A percentile compares a stretch with the other conserved stretches of the same genome.
These are phyloP conservation scores for Rubia balearica DNA, from an alignment of 305 asterid species.

Conservation along the genomic window DNA sequence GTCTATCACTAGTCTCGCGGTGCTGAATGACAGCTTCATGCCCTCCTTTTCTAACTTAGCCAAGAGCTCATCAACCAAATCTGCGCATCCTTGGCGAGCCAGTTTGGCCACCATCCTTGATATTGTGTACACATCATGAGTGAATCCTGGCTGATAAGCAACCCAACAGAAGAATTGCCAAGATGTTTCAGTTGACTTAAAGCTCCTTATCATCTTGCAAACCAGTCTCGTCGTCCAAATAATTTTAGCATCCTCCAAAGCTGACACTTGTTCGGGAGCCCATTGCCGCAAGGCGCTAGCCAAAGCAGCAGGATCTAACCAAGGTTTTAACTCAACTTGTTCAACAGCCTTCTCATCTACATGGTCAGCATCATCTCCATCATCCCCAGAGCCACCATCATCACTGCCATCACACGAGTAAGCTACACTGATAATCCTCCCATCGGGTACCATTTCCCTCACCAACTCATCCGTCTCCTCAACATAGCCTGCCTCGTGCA, in stretches of 20 bases:
- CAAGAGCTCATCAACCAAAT: conserved; percentile 65
- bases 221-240: conserved; percentile 77
- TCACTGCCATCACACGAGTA: conserved; percentile 38
- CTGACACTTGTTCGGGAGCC: conserved; percentile 62
- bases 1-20: conserved; percentile 63
- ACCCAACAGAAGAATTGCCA: conserved; percentile 93
- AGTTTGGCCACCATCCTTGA: conserved; percentile 75
- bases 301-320: conserved; percentile 88
- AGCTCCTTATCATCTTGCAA: conserved; percentile 71
- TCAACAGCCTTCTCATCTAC: conserved; percentile 22
- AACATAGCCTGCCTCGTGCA: conserved; percentile 61
- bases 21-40: conserved; percentile 61
- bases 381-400: conserved; percentile 4
- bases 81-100: conserved; percentile 59
- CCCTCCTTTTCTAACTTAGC: conserved; percentile 57
- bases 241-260: conserved; percentile 53
- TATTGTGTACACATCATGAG: conserved; percentile 73
- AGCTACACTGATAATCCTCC: conserved; percentile 50
- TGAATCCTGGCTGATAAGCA: conserved; percentile 64
- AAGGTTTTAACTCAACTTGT: conserved; percentile 60
- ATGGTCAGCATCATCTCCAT: conserved; percentile 16
- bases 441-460: conserved; percentile 62
- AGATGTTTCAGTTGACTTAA: conserved; percentile 67
- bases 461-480: conserved; percentile 47
- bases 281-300: conserved; percentile 64